Base-by-base conservation (phyloP, 2,329 filamentous ascomycete genomes). In the Dothideomycetes sp. region DNA sequence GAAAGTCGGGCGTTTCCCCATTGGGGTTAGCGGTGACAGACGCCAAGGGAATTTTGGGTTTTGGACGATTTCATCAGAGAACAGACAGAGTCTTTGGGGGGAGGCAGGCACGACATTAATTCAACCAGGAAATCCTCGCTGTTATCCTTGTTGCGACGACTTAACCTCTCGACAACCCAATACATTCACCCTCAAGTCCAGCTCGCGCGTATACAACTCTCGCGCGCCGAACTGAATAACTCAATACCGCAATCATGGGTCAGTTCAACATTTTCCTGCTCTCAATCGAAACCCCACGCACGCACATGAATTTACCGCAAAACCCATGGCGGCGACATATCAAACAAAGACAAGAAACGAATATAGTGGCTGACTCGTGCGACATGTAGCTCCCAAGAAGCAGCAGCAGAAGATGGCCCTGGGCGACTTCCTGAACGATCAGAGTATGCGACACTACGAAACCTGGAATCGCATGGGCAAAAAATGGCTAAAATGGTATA, bases 381-480 rank as follows among this genome's bases (percentile, higher is more conserved):
- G 34, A 15, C 12, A 16, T 61, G 46, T 59, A 94, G 88, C 84
- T 76, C 89, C 88, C 53, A 84, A 88, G 65, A 93, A 93, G 73
- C 82, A 94, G 69, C 74, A 78, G 66, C 82, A 94, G 79, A 98
- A 93, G 76, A 89, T 98, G 84, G 86, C 84, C 73, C 80, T 96
- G 62, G 85, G 86, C 74, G 84, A 86, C 69, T 98, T 98, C 77
- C 77, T 98, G 73, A 75, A 76, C 62, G 86, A 95, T 66, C 76
- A 86, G 67, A 81, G 89, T 95, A 75, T 67, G 85, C 47, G 45
- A 50, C 37, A 7, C 1, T 15, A 11, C n/a, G n/a, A 9, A 24
- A 38, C 48, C 33, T 10, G 7, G 17, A 25, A 22, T 28, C 23
- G 49, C 46, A 50, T 48, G 45, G 45, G n/a, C 46, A 46, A 20